Evolutionary conservation across 78 protist genomes (phyloP), one percentile per base, ranked within the genome.

Genomic region (Blattamonas nauphoetae): DNA sequence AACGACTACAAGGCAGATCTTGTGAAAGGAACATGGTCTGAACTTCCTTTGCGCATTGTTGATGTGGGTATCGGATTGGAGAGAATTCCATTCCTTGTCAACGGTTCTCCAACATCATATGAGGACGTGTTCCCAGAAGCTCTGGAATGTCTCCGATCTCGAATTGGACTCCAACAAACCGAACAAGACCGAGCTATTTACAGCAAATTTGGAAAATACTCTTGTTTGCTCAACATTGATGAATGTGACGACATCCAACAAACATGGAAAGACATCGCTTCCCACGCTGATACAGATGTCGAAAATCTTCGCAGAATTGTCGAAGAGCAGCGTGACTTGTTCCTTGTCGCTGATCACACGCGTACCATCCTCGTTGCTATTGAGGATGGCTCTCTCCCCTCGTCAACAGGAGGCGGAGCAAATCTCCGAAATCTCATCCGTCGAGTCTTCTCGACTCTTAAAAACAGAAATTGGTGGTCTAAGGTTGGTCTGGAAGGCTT

Each of bases 31-130:
- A 43, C 1, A 3, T 6, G 36, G 29, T 42, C 2, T 36, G 78
- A 45, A 32, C 87, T 88, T 34, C 38, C 44, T 33, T 85, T 88
- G 55, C 6, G 83, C 42, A 2, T 5, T 35, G 45, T 88, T 2
- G 91, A 88, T 38, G 91, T 88, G 35, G 91, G 91, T 35, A 88
- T 88, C 78, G 91, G 91, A 34, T 21, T 88, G 5, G 91, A 88
- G 88, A 71, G 91, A 2, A 82, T 88, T 3, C 91, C 91, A 32
- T 88, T 85, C 86, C 77, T 88, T 1, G 35, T 88, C 83, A 88
- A 88, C 45, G 91, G 91, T 4, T 78, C 91, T 1, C 46, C 42
- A 42, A 88, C 91, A 78, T 82, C 87, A 6, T 88, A 88, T 63
- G 80, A 3, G 1, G 87, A 88, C 6, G 81, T 44, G 34, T 71